These are phyloP conservation scores for Polytrichum formosum DNA, from an alignment of 225 moss, liverwort and hornwort genomes.

Conservation along the genomic window DNA sequence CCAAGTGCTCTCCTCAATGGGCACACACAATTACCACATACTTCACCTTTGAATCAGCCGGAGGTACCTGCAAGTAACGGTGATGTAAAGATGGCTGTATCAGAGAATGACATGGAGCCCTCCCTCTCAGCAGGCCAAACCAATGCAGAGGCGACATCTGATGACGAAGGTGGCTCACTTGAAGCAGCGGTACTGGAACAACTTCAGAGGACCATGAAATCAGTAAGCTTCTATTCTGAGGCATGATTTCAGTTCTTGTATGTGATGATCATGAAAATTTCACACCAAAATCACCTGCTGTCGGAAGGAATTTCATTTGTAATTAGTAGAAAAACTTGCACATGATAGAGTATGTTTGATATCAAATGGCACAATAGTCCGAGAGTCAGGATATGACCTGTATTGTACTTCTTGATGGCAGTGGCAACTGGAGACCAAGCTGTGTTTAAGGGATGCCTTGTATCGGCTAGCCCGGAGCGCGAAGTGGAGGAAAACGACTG, in stretches of 20 bases:
- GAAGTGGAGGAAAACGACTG: conserved; percentile 60
- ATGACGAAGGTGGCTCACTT: conserved; percentile 33
- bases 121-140: conserved; percentile 61
- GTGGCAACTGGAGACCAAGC: conserved; percentile 75
- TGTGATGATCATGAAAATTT: too few species aligned
- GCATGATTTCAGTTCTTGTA: too few species aligned
- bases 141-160: conserved; percentile 43
- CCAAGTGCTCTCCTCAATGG: conserved; percentile 24
- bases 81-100: conserved; percentile 43
- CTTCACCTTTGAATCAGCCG: conserved; percentile 30
- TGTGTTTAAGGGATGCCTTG: conserved; percentile 84
- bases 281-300: too few species aligned
- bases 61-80: conserved; percentile 34
- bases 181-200: conserved; percentile 47
- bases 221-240: conserved; percentile 19
- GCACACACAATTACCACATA: conserved; percentile 32
- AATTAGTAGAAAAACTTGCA: too few species aligned
- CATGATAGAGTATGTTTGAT: too few species aligned
- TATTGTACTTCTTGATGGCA: conserved; percentile 21
- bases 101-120: conserved; percentile 50
- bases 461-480: conserved; percentile 95
- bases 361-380: too few species aligned
- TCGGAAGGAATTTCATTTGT: too few species aligned
- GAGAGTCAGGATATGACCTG: too few species aligned
- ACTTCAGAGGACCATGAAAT: conserved; percentile 44